Percentiles rank a stretch among this genome's conserved stretches.
Evolutionary conservation across 2,329 filamentous ascomycete genomes (phyloP).

Genomic region (Cercospora zeae-maydis): DNA sequence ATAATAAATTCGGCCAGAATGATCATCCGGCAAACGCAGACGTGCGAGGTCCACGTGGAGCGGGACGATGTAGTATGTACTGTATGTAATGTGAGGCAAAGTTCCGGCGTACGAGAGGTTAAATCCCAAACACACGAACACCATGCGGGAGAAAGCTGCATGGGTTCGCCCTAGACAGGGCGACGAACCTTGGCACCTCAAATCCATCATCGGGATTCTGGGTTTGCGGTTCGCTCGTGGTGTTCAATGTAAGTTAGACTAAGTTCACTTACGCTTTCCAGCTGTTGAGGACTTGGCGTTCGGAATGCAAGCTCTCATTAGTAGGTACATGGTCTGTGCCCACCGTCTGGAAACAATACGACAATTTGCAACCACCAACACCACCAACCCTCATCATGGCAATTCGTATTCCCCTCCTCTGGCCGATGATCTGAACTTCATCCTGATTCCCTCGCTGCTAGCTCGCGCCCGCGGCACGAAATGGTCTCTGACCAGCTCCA

Average conservation of each 20-base stretch:
- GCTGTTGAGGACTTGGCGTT: constrained; percentile 7
- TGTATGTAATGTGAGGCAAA: background rate
- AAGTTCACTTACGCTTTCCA: no score
- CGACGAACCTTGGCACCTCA: constrained; percentile 5
- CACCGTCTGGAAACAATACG: background rate
- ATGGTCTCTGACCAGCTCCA: constrained; percentile 10
- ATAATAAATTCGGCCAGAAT: constrained; percentile 22
- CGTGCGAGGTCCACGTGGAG: constrained; percentile 24
- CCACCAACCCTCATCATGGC: background rate
- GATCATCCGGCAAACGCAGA: constrained; percentile 28
- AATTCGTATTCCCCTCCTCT: background rate
- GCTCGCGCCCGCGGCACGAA: background rate
- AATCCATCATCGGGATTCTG: constrained; percentile 17
- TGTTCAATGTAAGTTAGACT: constrained; percentile 11
- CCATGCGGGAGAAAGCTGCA: no score
- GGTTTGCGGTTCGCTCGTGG: constrained; percentile 7
- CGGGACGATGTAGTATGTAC: no score
- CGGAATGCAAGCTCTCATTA: background rate
- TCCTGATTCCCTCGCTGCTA: background rate
- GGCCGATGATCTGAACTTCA: background rate
- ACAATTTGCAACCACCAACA: background rate
- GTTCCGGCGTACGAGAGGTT: background rate
- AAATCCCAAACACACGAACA: background rate
- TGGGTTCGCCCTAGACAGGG: no score
- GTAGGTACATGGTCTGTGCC: background rate